Conservation (phyloP, 108 stramenopile species). For the Parmales sp. region DNA sequence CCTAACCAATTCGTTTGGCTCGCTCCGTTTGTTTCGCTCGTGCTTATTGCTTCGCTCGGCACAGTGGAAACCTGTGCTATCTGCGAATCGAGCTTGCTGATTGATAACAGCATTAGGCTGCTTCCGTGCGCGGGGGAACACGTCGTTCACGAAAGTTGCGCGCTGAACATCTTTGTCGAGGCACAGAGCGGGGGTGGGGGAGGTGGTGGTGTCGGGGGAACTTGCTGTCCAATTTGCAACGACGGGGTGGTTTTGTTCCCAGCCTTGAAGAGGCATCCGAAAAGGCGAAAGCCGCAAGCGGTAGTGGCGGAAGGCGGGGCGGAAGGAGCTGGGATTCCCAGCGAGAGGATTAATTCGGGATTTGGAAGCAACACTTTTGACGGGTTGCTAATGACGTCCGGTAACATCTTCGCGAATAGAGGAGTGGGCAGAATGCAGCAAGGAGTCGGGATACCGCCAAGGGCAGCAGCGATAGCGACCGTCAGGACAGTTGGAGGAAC, state of each 20-base stretch:
- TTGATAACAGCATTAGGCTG: background rate
- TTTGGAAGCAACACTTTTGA: background rate
- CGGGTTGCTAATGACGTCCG: background rate
- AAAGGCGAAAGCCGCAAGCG: background rate
- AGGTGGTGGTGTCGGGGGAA: background rate
- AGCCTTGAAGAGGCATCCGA: background rate
- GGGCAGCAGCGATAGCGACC: background rate
- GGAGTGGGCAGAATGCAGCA: background rate
- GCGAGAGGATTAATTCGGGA: too few relatives aligned
- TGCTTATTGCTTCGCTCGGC: too few relatives aligned
- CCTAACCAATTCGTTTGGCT: too few relatives aligned
- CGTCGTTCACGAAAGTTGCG: slow-evolving; percentile 15
- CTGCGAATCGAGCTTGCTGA: background rate
- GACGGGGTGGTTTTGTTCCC: slow-evolving; percentile 5
- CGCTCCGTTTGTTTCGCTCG: too few relatives aligned
- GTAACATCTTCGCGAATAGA: background rate
- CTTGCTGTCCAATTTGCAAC: background rate
- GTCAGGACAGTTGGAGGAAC: background rate
- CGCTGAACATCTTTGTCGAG: background rate
- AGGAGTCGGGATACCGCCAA: background rate
- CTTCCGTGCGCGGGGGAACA: background rate
- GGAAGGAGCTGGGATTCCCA: background rate
- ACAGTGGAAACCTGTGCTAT: background rate
- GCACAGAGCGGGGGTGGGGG: background rate
- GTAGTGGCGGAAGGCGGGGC: background rate